Base-by-base conservation (phyloP, 352 stramenopile species). In the Phytophthora multivora region DNA sequence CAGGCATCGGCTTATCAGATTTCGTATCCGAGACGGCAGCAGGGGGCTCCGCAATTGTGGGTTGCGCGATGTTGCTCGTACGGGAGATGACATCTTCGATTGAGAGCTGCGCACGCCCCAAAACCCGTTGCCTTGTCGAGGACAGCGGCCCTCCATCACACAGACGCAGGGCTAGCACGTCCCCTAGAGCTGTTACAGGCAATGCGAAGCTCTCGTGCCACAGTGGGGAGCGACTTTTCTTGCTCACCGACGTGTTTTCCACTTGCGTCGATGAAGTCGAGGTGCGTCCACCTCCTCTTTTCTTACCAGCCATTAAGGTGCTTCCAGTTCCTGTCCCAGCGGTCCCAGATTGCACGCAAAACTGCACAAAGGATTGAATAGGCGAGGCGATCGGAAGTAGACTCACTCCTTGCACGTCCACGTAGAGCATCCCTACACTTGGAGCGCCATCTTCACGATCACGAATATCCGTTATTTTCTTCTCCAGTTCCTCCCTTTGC, bases 191-290 rank as follows among this genome's bases (percentile, higher is more conserved):
- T 38, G 47, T 23, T 36, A 93, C 36, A 15, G 67, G 52, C 18
- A 91, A 75, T 39, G 88, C 71, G 21, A 91, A 89, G 26, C 53
- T 71, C 55, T 90, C 80, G 36, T 71, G 79, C 79, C 80, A 91
- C 51, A 83, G 33, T 31, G 80, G 80, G 9, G 77, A 81, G 7
- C 79, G 77, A 47, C 78, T 83, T 54, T 84, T 89, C 59, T 81
- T 86, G 42, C 77, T 75, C 39, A 84, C 77, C 6, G 72, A 79
- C 46, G 80, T 90, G 61, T 88, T 91, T 16, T 51, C 59, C 8
- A 61, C 46, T 59, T 49, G 56, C 7, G 48, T 41, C 15, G 62
- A 13, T 25, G 47, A 42, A 19, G 48, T 33, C 5, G 42, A 23
- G 5, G 51, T 38, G 38, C 47, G 23, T 21, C 40, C 51, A 47